Conservation (phyloP, 2,329 filamentous ascomycete species). For the Cordyceps pruinosa region DNA sequence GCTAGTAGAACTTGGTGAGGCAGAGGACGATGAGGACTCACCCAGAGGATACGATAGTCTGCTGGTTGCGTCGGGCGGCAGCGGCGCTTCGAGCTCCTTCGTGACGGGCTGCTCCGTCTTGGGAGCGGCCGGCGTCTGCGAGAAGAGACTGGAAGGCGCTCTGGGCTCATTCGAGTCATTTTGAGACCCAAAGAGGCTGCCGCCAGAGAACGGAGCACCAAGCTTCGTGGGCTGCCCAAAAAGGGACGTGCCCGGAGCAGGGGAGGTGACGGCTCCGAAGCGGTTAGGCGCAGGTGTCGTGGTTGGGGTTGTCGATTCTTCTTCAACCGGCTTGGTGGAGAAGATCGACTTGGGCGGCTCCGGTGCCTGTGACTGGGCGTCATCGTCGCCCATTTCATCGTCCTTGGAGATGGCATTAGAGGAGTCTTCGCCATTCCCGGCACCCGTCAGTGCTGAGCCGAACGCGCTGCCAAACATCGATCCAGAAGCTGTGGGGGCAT, state of each 20-base stretch:
- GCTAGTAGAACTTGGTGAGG: conserved; percentile 25
- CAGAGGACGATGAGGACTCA: conserved; percentile 41
- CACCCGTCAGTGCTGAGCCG: conserved; percentile 48
- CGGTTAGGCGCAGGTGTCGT: conserved; percentile 44
- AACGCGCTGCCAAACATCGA: conserved; percentile 57
- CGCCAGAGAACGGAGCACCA: conserved; percentile 12
- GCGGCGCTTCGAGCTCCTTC: conserved; percentile 27
- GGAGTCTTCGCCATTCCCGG: conserved; percentile 31
- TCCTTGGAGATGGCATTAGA: conserved; percentile 37
- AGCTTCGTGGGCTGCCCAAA: conserved; percentile 31
- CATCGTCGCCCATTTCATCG: conserved; percentile 45
- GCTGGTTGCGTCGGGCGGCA: conserved; percentile 45
- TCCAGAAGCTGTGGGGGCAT: conserved; percentile 37
- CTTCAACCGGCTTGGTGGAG: conserved; percentile 15
- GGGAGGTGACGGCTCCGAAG: conserved; percentile 34
- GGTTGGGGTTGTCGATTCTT: conserved; percentile 41
- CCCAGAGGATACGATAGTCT: conserved; percentile 38
- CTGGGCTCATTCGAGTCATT: conserved; percentile 21
- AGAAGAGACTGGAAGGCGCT: conserved; percentile 18
- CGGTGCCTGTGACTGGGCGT: conserved; percentile 4
- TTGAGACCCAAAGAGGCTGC: conserved; percentile 25
- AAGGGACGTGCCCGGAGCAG: conserved; percentile 24
- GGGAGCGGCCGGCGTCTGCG: conserved; percentile 23
- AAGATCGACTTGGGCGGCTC: conserved; percentile 22
- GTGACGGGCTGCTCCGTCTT: conserved; percentile 29